Evolutionary conservation across 2,329 filamentous ascomycete genomes (phyloP).

Genomic region (Sporothrix brunneoviolacea): DNA sequence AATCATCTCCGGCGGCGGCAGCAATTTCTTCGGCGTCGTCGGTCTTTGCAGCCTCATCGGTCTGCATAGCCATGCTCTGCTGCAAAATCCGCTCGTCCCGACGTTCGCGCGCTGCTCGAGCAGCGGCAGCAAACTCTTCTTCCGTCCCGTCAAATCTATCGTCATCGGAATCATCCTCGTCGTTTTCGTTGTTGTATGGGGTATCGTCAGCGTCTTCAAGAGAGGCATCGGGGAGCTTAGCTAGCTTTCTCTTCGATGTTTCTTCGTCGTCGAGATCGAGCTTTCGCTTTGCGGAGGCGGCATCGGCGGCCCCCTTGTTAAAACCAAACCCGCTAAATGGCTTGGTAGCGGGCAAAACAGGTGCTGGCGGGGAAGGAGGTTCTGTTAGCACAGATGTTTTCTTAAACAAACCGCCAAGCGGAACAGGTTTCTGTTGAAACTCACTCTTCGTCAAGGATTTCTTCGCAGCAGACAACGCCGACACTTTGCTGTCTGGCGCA

Average conservation of each 20-base stretch:
- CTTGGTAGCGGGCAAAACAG: constrained; percentile 39
- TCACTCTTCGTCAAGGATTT: constrained; percentile 9
- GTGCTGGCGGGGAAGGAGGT: background rate
- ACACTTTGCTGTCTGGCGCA: background rate
- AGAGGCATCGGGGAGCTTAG: constrained; percentile 75
- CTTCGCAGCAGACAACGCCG: background rate
- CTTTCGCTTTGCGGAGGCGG: constrained; percentile 59
- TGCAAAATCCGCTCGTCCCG: constrained; percentile 62
- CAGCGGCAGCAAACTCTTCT: constrained; percentile 80
- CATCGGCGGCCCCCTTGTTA: constrained; percentile 54
- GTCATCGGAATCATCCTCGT: constrained; percentile 63
- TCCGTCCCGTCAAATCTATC: constrained; percentile 76
- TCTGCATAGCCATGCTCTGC: constrained; percentile 43
- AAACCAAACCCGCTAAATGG: constrained; percentile 78
- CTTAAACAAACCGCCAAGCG: too few relatives aligned
- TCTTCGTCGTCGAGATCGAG: constrained; percentile 86
- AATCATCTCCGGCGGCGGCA: too few relatives aligned
- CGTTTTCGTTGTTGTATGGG: constrained; percentile 53
- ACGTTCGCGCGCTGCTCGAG: constrained; percentile 76
- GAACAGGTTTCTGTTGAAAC: background rate
- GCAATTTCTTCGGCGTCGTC: constrained; percentile 19
- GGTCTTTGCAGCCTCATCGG: constrained; percentile 16
- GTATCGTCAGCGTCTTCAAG: constrained; percentile 56
- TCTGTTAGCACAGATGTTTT: constrained; percentile 20
- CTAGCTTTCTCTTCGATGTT: constrained; percentile 77